Base-by-base conservation (phyloP, 257 asterid species). In the Fraxinus quadrangulata region DNA sequence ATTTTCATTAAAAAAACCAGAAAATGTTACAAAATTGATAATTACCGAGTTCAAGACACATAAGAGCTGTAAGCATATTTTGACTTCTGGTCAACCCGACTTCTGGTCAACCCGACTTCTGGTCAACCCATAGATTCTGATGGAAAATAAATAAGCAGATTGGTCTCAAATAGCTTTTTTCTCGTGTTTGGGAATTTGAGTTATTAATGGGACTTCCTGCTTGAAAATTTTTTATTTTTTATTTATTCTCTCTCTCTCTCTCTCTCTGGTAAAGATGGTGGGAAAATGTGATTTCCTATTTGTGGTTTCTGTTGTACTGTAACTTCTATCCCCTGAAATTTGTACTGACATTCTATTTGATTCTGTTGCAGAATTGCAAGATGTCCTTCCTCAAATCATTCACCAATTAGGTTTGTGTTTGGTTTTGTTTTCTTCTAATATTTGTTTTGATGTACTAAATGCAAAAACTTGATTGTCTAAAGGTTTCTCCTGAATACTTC, bases 341-440 rank as follows among this genome's bases (percentile, higher is more conserved):
- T 56, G 6, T 1, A 56, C 17, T 78, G 75, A 76, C 67, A 21
- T 81, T 74, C 75, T 65, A 0, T 51, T 68, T 45, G 21, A 23
- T 75, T 56, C 66, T 71, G 13, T 75, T 71, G 2, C 90, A 88
- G 92, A 86, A 54, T 77, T 88, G 82, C 87, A 86, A 36, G 92
- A 88, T 76, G 85, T 86, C 70, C 92, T 88, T 73, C 92, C 92
- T 49, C 87, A 81, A 71, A 88, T 88, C 40, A 86, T 88, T 63
- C 84, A 88, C 77, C 92, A 88, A 70, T 81, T 88, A 84, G 92
- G 92, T 88, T 84, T 71, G 49, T n/a, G 23, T 23, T 21, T 0
- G 1, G 33, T 11, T 23, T 8, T 30, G 3, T 23, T 56, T 33
- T 45, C 70, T 34, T 47, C 17, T 7, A 12, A 12, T 71, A 68